Evolutionary conservation across 345 rosid genomes (phyloP).

Genomic region (Lepidium didymum): DNA sequence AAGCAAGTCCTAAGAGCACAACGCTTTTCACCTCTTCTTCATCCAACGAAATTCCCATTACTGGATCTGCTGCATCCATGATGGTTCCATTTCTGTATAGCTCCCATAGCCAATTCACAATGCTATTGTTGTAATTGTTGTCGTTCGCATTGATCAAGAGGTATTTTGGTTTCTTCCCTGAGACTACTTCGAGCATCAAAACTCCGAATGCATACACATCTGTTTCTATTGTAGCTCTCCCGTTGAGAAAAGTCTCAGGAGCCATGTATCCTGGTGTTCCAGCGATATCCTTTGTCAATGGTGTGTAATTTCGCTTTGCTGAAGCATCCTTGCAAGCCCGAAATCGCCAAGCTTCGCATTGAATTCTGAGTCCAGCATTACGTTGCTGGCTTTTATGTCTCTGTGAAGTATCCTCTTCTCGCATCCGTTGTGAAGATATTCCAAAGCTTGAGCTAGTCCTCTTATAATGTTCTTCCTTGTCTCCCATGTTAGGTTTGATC

Average conservation of each 20-base stretch:
- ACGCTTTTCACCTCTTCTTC: constrained; percentile 38
- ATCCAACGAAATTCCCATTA: constrained; percentile 32
- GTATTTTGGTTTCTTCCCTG: constrained; percentile 49
- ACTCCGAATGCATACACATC: constrained; percentile 70
- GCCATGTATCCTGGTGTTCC: constrained; percentile 89
- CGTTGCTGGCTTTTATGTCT: constrained; percentile 36
- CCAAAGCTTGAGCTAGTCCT: constrained; percentile 65
- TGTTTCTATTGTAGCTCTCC: constrained; percentile 57
- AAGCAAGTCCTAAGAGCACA: constrained; percentile 61
- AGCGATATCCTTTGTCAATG: constrained; percentile 58
- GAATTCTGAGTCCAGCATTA: constrained; percentile 61
- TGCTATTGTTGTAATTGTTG: constrained; percentile 36
- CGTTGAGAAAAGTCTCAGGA: constrained; percentile 55
- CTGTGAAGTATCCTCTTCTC: constrained; percentile 47
- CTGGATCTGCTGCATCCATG: constrained; percentile 44
- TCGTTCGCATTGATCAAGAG: constrained; percentile 21
- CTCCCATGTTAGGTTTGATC: constrained; percentile 41
- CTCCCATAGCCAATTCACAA: constrained; percentile 72
- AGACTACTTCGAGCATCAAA: constrained; percentile 50
- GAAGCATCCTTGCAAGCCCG: constrained; percentile 67
- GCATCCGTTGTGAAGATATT: constrained; percentile 67
- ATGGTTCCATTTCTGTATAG: constrained; percentile 39
- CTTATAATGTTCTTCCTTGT: constrained; percentile 38
- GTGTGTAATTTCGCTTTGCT: constrained; percentile 52
- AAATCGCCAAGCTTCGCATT: constrained; percentile 61